A percentile compares a stretch with the other conserved stretches of the same genome.
phyloP scores from a whole-genome alignment of 129 eudicot genomes.

The Escallonia rubra region DNA sequence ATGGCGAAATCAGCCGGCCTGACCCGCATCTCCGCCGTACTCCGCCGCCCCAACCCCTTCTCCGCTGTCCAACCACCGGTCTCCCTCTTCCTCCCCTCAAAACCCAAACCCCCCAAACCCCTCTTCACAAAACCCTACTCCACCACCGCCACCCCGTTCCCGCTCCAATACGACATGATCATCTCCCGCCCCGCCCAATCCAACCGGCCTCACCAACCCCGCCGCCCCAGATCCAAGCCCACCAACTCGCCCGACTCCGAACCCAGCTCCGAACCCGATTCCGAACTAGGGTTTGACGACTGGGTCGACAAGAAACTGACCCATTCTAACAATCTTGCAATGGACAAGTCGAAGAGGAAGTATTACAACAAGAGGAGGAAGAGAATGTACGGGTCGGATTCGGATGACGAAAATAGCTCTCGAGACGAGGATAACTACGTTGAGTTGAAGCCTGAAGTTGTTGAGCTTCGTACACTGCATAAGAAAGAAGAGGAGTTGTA shows the following conservation, averaged over 20 bases:
- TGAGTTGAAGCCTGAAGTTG: conserved; percentile 83
- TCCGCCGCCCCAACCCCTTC: conserved; percentile 22
- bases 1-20: conserved; percentile 14
- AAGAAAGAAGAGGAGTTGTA: conserved; percentile 87
- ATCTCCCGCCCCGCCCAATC: conserved; percentile 55
- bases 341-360: conserved; percentile 76
- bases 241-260: conserved; percentile 21
- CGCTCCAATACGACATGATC: conserved; percentile 93
- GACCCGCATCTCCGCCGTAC: conserved; percentile 7
- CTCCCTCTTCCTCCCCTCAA: neutral
- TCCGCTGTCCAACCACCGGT: conserved; percentile 7
- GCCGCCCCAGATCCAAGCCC: conserved; percentile 25
- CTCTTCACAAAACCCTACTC: conserved; percentile 28
- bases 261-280: conserved; percentile 23
- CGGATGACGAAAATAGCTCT: conserved; percentile 48
- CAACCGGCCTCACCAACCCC: conserved; percentile 17
- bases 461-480: conserved; percentile 73
- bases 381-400: conserved; percentile 85
- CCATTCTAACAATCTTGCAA: conserved; percentile 6
- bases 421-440: conserved; percentile 31
- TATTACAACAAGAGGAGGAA: conserved; percentile 75
- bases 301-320: conserved; percentile 76
- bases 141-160: conserved; percentile 73
- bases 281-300: conserved; percentile 55
- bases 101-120: neutral